These are phyloP conservation scores for Colletotrichum cordylinicola DNA, from an alignment of 2,329 filamentous ascomycete genomes.

Conservation along the genomic window DNA sequence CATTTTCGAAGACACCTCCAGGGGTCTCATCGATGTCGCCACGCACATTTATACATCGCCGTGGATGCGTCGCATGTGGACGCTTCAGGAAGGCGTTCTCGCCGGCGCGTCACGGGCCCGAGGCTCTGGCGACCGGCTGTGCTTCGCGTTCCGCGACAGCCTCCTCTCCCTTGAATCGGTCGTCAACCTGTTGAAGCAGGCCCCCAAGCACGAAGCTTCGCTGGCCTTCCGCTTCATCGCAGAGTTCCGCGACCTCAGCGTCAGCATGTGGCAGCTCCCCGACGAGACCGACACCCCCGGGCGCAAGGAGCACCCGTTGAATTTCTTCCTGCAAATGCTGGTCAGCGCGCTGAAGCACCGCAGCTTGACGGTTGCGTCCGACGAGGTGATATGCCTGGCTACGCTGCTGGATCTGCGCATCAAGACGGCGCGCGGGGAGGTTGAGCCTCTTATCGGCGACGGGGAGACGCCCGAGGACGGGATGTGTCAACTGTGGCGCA, in stretches of 20 bases:
- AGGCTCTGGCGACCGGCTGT: neutral
- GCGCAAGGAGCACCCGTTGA: neutral
- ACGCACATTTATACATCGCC: neutral
- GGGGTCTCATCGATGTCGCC: neutral
- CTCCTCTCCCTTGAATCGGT: neutral
- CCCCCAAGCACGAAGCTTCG: neutral
- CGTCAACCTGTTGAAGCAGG: neutral
- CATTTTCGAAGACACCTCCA: neutral
- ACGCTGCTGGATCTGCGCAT: neutral
- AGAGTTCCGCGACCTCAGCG: neutral
- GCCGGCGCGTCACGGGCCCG: neutral
- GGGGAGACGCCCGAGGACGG: neutral
- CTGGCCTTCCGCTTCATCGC: neutral
- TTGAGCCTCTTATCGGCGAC: neutral
- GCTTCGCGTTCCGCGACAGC: neutral
- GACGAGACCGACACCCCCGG: neutral
- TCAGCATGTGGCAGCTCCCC: neutral
- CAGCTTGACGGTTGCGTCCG: neutral
- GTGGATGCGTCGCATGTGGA: constrained; percentile 17
- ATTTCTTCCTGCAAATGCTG: neutral
- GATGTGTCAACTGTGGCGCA: constrained; percentile 14
- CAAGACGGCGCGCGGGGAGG: neutral
- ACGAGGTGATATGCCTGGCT: neutral
- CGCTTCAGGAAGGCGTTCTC: constrained; percentile 11
- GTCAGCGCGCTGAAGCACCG: neutral